Percentiles rank a stretch among this genome's conserved stretches.
These are phyloP conservation scores for Thalia dealbata DNA, from an alignment of 176 grass and related monocot species.

Conservation along the genomic window DNA sequence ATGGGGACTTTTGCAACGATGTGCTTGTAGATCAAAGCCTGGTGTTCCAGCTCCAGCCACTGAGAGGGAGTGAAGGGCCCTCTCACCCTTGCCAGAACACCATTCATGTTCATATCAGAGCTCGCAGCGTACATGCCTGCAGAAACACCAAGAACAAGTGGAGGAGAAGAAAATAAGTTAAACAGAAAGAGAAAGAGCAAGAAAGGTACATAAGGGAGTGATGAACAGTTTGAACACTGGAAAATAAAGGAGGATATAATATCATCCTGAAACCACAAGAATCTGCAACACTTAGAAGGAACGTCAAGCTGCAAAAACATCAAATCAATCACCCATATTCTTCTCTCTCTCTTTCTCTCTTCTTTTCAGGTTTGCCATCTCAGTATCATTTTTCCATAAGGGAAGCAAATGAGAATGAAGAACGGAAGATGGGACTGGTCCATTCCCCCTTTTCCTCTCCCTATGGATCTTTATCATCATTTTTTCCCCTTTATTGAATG, in stretches of 20 bases:
- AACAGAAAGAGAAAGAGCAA: background rate
- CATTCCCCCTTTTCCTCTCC: conserved; percentile 19
- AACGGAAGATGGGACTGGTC: background rate
- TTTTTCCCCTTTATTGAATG: conserved; percentile 24
- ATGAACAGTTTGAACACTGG: too few species aligned
- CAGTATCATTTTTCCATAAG: background rate
- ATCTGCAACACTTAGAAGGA: conserved; percentile 8
- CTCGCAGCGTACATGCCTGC: conserved; percentile 44
- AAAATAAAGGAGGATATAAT: conserved; percentile 3
- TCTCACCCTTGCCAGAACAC: conserved; percentile 56
- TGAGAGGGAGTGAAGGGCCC: conserved; percentile 88
- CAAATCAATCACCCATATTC: background rate
- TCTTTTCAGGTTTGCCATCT: background rate
- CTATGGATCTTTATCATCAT: conserved; percentile 9
- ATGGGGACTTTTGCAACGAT: conserved; percentile 65
- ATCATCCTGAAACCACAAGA: conserved; percentile 1
- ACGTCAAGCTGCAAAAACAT: conserved; percentile 8
- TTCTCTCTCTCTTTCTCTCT: background rate
- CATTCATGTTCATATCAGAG: conserved; percentile 59
- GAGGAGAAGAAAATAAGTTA: conserved; percentile 6
- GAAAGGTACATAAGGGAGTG: conserved; percentile 32
- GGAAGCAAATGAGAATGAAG: background rate
- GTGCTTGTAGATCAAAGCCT: conserved; percentile 94
- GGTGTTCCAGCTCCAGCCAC: conserved; percentile 95
- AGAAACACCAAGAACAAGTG: conserved; percentile 5